phyloP scores from a whole-genome alignment of 2,329 filamentous ascomycete species.

The Ceratocystis harringtonii region DNA sequence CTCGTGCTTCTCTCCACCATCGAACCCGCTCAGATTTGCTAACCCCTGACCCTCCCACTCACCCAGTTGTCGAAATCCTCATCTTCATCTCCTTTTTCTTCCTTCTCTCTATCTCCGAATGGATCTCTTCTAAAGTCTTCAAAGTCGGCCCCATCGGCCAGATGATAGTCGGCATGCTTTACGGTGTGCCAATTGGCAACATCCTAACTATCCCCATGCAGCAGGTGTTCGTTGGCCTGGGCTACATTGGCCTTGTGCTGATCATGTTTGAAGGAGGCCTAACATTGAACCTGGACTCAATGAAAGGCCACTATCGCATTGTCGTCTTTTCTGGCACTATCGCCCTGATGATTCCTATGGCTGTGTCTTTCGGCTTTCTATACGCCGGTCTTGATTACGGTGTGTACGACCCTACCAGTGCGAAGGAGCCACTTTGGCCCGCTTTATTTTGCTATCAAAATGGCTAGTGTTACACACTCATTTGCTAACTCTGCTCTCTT shows the following conservation, averaged over 20 bases:
- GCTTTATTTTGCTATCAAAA: neutral
- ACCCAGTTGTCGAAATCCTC: constrained; percentile 27
- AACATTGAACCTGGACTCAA: constrained; percentile 30
- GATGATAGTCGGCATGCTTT: constrained; percentile 33
- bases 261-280: constrained; percentile 39
- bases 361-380: constrained; percentile 29
- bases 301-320: constrained; percentile 31
- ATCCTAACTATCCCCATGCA: constrained; percentile 31
- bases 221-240: constrained; percentile 31
- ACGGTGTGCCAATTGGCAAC: constrained; percentile 31
- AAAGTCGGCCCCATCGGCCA: constrained; percentile 33
- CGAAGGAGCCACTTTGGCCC: neutral
- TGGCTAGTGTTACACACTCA: neutral
- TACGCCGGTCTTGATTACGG: constrained; percentile 30
- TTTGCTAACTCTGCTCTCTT: neutral
- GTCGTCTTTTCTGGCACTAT: constrained; percentile 29
- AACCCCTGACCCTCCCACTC: neutral
- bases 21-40: neutral
- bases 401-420: constrained; percentile 5
- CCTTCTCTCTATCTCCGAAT: constrained; percentile 29
- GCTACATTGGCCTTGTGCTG: constrained; percentile 34
- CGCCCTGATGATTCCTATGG: constrained; percentile 33
- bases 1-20: neutral
- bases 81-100: constrained; percentile 32
- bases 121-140: constrained; percentile 28